Base-by-base conservation (phyloP, 331 rosid genomes). In the Quercus tomentella region DNA sequence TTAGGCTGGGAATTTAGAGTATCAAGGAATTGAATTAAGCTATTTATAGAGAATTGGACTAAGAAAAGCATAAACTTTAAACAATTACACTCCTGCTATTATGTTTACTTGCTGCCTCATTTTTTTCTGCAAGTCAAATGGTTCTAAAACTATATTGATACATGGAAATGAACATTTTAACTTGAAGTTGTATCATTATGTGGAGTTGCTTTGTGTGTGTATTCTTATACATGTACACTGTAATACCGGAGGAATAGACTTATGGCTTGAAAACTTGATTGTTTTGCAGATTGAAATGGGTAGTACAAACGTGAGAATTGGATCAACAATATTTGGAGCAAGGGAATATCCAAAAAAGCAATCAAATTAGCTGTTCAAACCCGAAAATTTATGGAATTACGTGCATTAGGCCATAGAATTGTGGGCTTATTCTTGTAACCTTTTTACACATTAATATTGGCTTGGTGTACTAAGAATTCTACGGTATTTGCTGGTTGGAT, bases 241-340 rank as follows among this genome's bases (percentile, higher is more conserved):
- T 20, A 35, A n/a, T 67, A 33, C 22, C 8, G 11, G 72, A 72
- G 49, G 80, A 41, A 41, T 22, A 54, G 58, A n/a, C 72, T 67
- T 35, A 67, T 72, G 25, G 63, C 76, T 35, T 7, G 11, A 49
- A 57, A 68, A 68, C 56, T 75, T 55, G 23, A 58, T 70, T n/a
- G 73, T 70, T 88, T 81, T 87, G 84, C 97, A 92, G 98, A 88
- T 91, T 61, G 97, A 92, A 88, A 86, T 85, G 98, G 97, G 97
- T 41, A 94, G 98, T 78, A 92, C 97, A 30, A 94, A 73, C 65
- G 97, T 94, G 84, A 91, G 98, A 84, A 73, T 92, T 74, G 98
- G 98, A 65, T 91, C 98, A 6, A 91, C 93, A 57, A 91, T 92
- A 86, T 92, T 94, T 70, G 98, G 97, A 61, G 78, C 97, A 56